Conservation (phyloP, 306 rosid species). For the Datisca glomerata region DNA sequence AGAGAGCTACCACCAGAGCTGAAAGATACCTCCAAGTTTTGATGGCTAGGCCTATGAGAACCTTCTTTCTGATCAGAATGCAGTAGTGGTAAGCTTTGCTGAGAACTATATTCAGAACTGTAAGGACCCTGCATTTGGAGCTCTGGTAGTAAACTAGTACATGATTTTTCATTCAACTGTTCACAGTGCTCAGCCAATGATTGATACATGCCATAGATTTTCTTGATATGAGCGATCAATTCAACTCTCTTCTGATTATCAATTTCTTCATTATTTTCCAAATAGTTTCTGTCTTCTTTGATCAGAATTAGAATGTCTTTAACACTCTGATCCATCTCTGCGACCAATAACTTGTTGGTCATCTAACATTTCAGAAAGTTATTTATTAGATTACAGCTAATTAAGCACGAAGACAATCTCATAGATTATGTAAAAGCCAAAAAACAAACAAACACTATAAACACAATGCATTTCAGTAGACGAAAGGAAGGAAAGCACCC, state of each 20-base stretch:
- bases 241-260: constrained; percentile 15
- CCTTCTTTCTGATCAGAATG: constrained; percentile 39
- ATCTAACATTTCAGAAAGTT: no score
- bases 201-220: constrained; percentile 24
- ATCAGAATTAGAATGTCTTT: constrained; percentile 26
- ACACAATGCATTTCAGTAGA: no score
- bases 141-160: constrained; percentile 6
- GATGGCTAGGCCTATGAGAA: constrained; percentile 19
- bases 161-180: constrained; percentile 15
- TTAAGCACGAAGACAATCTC: no score
- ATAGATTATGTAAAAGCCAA: no score
- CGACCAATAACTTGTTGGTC: neutral
- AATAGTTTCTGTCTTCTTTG: constrained; percentile 19
- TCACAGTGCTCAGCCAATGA: constrained; percentile 20
- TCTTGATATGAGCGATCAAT: constrained; percentile 21
- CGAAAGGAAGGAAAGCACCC: no score
- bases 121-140: constrained; percentile 30
- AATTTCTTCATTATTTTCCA: constrained; percentile 4
- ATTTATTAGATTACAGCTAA: no score
- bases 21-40: constrained; percentile 31
- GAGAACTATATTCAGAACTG: constrained; percentile 24
- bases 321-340: constrained; percentile 35
- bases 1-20: constrained; percentile 40
- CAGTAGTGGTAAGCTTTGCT: constrained; percentile 12
- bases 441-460: no score